Evolutionary conservation across 116 monocot genomes (phyloP), one percentile per base, ranked within the genome.

Genomic region (Dioscorea cayenensis): DNA sequence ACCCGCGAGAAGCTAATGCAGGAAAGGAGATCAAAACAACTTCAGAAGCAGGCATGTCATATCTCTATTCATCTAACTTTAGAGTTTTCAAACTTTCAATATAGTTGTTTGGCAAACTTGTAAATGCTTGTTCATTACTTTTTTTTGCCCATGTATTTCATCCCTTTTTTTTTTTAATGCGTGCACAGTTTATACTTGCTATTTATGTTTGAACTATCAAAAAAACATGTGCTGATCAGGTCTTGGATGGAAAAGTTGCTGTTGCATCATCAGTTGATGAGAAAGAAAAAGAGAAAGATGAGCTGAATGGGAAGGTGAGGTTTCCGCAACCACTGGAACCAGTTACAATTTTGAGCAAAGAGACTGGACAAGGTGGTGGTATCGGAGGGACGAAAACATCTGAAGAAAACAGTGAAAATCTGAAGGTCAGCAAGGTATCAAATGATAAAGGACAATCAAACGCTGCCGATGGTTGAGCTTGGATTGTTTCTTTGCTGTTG

Each of bases 1-100:
- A 70, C 52, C 28, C 79, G 94, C 9, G 86, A 90, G 76, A 94
- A 90, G 78, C 51, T 72, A 20, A 86, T 94, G 86, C 84, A 85
- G 69, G 94, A 90, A 70, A 94, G 84, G 50, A 84, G 79, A 58
- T 60, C 72, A 1, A 88, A 75, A 71, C 88, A 81, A 55, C 87
- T 76, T 52, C 84, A 79, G 49, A 88, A 75, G 49, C 75, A 75
- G 81, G 85, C 58, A 79, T 12, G 74, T 27, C 6, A 23, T 8
- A 43, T 43, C 12, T 43, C 12, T 43, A 43, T 43, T 43, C 43
- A 43, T 5, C 43, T 43, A 43, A 43, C 11, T 10, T 43, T 7
- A 43, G 0, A 43, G 43, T 3, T 43, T 43, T 43, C 12, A 32
- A 43, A 8, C 6, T 43, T 43, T 43, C 12, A 32, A 32, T 32